Conservation (phyloP, 169 alveolate genomes). For the Plasmodium vinckei region DNA sequence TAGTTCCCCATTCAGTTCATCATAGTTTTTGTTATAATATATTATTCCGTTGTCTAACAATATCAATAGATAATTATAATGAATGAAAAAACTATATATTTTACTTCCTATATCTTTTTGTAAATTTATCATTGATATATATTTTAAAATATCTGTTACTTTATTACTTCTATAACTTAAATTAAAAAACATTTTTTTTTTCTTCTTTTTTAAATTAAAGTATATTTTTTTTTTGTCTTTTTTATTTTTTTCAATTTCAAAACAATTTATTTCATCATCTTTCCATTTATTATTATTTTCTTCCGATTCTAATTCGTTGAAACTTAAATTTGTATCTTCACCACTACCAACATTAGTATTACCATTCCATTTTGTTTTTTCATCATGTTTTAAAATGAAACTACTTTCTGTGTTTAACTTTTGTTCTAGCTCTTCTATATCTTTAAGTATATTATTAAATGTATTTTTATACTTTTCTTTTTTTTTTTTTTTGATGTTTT, state of each 20-base stretch:
- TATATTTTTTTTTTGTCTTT: too few species aligned
- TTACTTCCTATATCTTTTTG: conserved; percentile 19
- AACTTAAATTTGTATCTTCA: not conserved
- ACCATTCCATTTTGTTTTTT: conserved; percentile 1
- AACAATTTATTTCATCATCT: not conserved
- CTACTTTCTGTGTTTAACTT: conserved; percentile 18
- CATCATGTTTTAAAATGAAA: not conserved
- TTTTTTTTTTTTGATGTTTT: not conserved
- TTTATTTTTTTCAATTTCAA: too few species aligned
- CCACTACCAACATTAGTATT: not conserved
- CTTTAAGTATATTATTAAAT: conserved; percentile 34
- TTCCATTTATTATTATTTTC: not conserved
- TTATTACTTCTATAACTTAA: conserved; percentile 14
- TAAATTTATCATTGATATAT: conserved; percentile 30
- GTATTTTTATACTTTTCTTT: conserved; percentile 6
- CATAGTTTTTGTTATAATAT: conserved; percentile 27
- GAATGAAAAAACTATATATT: conserved; percentile 5
- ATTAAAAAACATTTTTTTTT: conserved; percentile 21
- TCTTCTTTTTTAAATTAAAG: conserved; percentile 10
- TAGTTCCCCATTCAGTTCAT: not conserved
- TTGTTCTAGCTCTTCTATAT: conserved; percentile 31
- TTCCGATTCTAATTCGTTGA: not conserved
- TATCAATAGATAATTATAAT: conserved; percentile 5
- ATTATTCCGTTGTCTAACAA: conserved; percentile 38
- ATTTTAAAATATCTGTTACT: not conserved